Evolutionary conservation across 208 protist species (phyloP).

Genomic region (Leishmania tropica): DNA sequence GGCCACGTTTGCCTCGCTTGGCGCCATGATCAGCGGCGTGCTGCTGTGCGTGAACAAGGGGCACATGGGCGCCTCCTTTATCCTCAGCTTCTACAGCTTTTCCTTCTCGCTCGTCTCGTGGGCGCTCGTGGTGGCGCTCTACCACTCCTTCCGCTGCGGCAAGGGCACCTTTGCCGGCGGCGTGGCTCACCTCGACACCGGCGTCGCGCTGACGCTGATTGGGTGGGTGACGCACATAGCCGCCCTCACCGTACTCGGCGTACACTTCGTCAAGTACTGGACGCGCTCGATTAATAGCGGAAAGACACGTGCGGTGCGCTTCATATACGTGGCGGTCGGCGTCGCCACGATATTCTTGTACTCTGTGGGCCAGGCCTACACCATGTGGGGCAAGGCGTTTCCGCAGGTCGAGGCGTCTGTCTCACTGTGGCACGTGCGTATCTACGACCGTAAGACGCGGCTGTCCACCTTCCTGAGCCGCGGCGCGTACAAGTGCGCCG

Average conservation of each 20-base stretch:
- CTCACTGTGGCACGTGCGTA: conserved; percentile 50
- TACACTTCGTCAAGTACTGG: conserved; percentile 45
- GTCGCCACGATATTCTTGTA: conserved; percentile 45
- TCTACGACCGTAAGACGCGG: conserved; percentile 39
- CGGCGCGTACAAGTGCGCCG: conserved; percentile 42
- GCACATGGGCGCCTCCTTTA: conserved; percentile 45
- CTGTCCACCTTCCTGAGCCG: conserved; percentile 47
- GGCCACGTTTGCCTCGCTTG: conserved; percentile 33
- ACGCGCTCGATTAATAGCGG: conserved; percentile 43
- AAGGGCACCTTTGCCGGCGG: conserved; percentile 38
- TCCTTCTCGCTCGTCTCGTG: conserved; percentile 44
- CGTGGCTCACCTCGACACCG: conserved; percentile 47
- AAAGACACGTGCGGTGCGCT: conserved; percentile 33
- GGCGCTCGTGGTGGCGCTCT: conserved; percentile 41
- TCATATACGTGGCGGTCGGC: conserved; percentile 39
- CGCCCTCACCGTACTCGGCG: conserved; percentile 31
- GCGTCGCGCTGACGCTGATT: conserved; percentile 46
- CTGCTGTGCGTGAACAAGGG: conserved; percentile 38
- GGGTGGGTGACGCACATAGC: conserved; percentile 35
- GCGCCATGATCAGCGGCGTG: conserved; percentile 31
- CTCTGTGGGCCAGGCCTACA: conserved; percentile 41
- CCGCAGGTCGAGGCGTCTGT: conserved; percentile 37
- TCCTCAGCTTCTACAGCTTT: conserved; percentile 46
- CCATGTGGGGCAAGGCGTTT: conserved; percentile 41
- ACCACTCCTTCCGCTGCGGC: conserved; percentile 44